phyloP scores from a whole-genome alignment of 331 rosid species.

The Saraca asoca region DNA sequence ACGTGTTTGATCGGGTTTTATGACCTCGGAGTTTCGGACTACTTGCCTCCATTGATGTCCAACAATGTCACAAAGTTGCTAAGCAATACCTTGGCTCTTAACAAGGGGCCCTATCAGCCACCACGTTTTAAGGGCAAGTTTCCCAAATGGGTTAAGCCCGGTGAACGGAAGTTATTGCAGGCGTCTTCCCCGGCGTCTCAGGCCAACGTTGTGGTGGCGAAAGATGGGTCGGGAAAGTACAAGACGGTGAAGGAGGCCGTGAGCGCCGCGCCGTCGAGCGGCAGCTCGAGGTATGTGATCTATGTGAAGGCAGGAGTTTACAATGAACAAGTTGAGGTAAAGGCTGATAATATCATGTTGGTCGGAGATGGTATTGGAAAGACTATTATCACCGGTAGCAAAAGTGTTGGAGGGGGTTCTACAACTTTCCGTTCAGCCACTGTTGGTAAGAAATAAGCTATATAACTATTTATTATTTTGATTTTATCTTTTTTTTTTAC shows the following conservation, averaged over 20 bases:
- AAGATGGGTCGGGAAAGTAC: slow-evolving; percentile 72
- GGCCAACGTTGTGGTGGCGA: slow-evolving; percentile 66
- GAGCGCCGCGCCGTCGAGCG: slow-evolving; percentile 44
- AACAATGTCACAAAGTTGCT: slow-evolving; percentile 64
- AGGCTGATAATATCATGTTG: slow-evolving; percentile 56
- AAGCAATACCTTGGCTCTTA: slow-evolving; percentile 58
- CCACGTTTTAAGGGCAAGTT: slow-evolving; percentile 44
- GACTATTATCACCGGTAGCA: slow-evolving; percentile 48
- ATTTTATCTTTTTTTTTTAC: not conserved
- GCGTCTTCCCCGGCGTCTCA: slow-evolving; percentile 49
- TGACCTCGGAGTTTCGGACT: slow-evolving; percentile 53
- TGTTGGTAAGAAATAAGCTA: slow-evolving; percentile 56
- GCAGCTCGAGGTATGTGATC: slow-evolving; percentile 70
- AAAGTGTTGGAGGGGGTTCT: slow-evolving; percentile 60
- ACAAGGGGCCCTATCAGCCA: slow-evolving; percentile 36
- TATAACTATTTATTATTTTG: not conserved
- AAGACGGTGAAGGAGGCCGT: slow-evolving; percentile 57
- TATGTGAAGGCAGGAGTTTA: slow-evolving; percentile 71
- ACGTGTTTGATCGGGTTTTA: slow-evolving; percentile 60
- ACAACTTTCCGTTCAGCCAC: slow-evolving; percentile 86
- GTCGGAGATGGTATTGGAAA: slow-evolving; percentile 83
- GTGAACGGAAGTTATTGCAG: slow-evolving; percentile 67
- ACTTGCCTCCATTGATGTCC: slow-evolving; percentile 47
- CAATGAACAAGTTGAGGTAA: slow-evolving; percentile 65
- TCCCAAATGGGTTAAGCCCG: slow-evolving; percentile 74